Evolutionary conservation across 2,329 filamentous ascomycete species (phyloP), one percentile per base, ranked within the genome.

Genomic region (Beauveria sp.): DNA sequence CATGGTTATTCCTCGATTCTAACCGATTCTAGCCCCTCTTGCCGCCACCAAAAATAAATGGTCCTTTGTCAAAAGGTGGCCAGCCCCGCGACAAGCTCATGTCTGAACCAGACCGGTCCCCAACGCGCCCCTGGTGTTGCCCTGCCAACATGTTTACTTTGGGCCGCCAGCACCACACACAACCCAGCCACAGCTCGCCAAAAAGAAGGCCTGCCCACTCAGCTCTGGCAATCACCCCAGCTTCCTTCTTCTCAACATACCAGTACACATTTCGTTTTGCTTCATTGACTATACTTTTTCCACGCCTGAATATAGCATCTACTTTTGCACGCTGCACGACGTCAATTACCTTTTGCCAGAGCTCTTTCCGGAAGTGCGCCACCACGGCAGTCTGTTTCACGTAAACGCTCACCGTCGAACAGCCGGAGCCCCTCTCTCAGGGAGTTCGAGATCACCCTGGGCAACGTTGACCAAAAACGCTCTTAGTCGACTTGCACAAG

Each of bases 101-200:
- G 50, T 47, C 47, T 54, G 50, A 53, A 40, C 58, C 7, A 59
- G 20, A 34, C 16, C 54, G 8, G 42, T n/a, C 45, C 20, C 30
- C 43, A 26, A 16, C 8, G 38, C 38, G 20, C 46, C 46, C 34
- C 6, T 22, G n/a, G 56, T 56, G 73, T 75, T 74, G 73, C 72
- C 68, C 55, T 49, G 72, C 67, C 73, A 74, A 75, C 73, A 64
- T 65, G 64, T 70, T 69, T 67, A 70, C 70, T 67, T 66, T 65
- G 61, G 51, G 63, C 64, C 65, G 61, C 63, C 64, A 64, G 64
- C 64, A 63, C 55, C 53, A 58, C 52, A 47, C 47, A 63, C 60
- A 30, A 58, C 63, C 53, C 56, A 52, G 47, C 59, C 47, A 26
- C 52, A 12, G 26, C 55, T 46, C 60, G 45, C 53, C 43, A 40